These are phyloP conservation scores for Spathaspora passalidarum DNA, from an alignment of 805 yeast genomes.

Conservation along the genomic window DNA sequence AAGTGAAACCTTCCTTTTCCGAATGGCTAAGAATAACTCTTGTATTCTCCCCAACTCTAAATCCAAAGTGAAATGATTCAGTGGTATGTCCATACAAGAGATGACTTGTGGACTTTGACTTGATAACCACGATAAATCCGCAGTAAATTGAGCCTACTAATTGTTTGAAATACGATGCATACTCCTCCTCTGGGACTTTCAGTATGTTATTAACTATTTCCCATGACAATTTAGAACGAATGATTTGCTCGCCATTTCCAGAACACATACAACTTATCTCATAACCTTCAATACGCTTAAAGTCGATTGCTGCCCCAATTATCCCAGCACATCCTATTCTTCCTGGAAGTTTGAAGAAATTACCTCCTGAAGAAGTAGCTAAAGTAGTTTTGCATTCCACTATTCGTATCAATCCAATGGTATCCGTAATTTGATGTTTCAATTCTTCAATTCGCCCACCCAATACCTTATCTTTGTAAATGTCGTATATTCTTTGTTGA, in stretches of 20 bases:
- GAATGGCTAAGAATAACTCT: slow-evolving; percentile 25
- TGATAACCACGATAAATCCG: slow-evolving; percentile 27
- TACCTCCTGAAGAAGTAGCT: slow-evolving; percentile 54
- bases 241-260: slow-evolving; percentile 58
- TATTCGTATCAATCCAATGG: slow-evolving; percentile 40
- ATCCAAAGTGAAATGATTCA: slow-evolving; percentile 34
- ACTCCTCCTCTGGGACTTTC: slow-evolving; percentile 12
- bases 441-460: slow-evolving; percentile 1
- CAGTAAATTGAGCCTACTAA: slow-evolving; percentile 22
- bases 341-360: slow-evolving; percentile 46
- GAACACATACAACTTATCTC: slow-evolving; percentile 42
- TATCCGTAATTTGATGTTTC: slow-evolving; percentile 32
- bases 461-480: slow-evolving; percentile 8
- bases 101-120: background rate
- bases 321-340: slow-evolving; percentile 55
- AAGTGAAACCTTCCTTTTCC: slow-evolving; percentile 15
- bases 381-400: slow-evolving; percentile 11
- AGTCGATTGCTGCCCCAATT: slow-evolving; percentile 43
- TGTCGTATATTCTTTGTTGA: slow-evolving; percentile 7
- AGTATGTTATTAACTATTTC: slow-evolving; percentile 13
- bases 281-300: slow-evolving; percentile 12
- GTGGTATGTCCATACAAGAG: slow-evolving; percentile 38
- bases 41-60: slow-evolving; percentile 10
- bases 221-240: slow-evolving; percentile 41
- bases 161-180: slow-evolving; percentile 16